Percentiles rank a stretch among this genome's conserved stretches.
Conservation (phyloP, 2,329 filamentous ascomycete genomes). For the Huntiella savannae region DNA sequence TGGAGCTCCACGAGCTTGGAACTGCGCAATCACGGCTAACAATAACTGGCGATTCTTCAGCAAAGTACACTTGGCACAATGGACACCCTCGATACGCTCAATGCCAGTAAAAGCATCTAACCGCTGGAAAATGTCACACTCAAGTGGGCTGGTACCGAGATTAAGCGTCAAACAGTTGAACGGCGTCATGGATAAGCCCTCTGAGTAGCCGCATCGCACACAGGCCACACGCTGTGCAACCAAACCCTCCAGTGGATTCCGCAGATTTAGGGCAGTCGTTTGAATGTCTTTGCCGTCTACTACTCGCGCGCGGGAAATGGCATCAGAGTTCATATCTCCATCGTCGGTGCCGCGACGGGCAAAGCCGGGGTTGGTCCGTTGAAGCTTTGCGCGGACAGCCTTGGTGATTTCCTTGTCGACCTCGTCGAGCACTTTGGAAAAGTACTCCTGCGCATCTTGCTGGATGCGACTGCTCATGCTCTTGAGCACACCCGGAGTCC, state of each 20-base stretch:
- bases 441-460: conserved; percentile 96
- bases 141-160: conserved; percentile 40
- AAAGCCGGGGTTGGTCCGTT: background rate
- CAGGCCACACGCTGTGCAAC: conserved; percentile 80
- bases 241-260: conserved; percentile 73
- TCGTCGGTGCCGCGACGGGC: conserved; percentile 19
- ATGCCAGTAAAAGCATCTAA: conserved; percentile 70
- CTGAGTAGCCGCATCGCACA: conserved; percentile 65
- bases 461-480: conserved; percentile 91
- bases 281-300: conserved; percentile 21
- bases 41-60: conserved; percentile 34
- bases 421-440: conserved; percentile 70
- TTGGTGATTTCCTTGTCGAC: conserved; percentile 57
- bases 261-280: conserved; percentile 21
- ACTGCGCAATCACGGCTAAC: conserved; percentile 22
- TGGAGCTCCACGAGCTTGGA: conserved; percentile 15
- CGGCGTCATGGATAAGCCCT: conserved; percentile 73
- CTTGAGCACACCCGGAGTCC: conserved; percentile 66
- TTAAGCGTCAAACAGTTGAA: conserved; percentile 88
- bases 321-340: conserved; percentile 22
- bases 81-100: conserved; percentile 72
- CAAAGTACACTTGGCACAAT: conserved; percentile 81
- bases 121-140: conserved; percentile 58
- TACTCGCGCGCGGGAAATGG: conserved; percentile 19
- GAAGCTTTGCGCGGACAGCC: conserved; percentile 16